phyloP scores from a whole-genome alignment of 352 stramenopile genomes.

The Phytophthora macrochlamydospora region DNA sequence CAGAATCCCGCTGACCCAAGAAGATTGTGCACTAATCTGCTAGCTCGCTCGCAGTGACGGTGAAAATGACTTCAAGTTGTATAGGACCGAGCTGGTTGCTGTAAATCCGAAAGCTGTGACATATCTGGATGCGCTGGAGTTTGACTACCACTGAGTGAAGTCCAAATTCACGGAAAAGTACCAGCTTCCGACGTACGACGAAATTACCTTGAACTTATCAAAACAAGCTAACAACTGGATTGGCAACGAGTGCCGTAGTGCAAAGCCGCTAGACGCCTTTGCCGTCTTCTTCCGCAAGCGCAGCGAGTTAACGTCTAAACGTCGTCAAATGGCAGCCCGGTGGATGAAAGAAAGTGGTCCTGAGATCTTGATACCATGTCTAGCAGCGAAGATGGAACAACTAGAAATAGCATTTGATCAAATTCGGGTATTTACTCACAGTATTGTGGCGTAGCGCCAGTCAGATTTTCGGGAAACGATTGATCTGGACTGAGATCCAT shows the following conservation, averaged over 20 bases:
- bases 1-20: neutral
- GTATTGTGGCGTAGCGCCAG: too few species aligned
- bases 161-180: slow-evolving; percentile 17
- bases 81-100: neutral
- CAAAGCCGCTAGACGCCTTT: slow-evolving; percentile 12
- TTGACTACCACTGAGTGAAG: slow-evolving; percentile 18
- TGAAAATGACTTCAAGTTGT: slow-evolving; percentile 9
- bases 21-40: slow-evolving; percentile 1
- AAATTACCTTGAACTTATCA: slow-evolving; percentile 21
- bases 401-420: too few species aligned
- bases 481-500: too few species aligned
- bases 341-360: too few species aligned
- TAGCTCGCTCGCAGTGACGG: slow-evolving; percentile 5
- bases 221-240: slow-evolving; percentile 29
- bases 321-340: too few species aligned
- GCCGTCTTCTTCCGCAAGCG: neutral
- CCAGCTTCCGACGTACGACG: slow-evolving; percentile 11
- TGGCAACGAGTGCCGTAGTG: slow-evolving; percentile 5
- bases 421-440: too few species aligned
- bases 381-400: too few species aligned
- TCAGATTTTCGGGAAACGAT: too few species aligned
- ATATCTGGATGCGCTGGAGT: slow-evolving; percentile 14
- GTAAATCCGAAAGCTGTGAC: neutral
- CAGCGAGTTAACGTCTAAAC: neutral
- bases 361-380: too few species aligned